phyloP scores from a whole-genome alignment of 1,284 basidiomycete species.

The Hemileccinum hortonii region DNA sequence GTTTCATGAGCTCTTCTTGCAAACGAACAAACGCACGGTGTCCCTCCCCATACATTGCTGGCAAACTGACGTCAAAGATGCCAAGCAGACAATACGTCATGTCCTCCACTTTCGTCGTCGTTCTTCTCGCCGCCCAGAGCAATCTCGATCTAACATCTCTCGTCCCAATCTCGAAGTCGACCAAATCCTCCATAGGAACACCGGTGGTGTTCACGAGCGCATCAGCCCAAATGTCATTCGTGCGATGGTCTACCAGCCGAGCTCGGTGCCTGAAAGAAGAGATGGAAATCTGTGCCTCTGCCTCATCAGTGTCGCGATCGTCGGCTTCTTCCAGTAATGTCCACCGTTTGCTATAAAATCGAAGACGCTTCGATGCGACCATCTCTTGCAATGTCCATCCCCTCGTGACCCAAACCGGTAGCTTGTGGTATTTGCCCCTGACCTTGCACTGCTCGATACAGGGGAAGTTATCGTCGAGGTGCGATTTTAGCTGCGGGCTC shows the following conservation, averaged over 20 bases:
- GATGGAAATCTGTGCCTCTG: slow-evolving; percentile 11
- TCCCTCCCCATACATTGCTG: slow-evolving; percentile 25
- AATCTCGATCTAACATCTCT: slow-evolving; percentile 19
- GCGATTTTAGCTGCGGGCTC: slow-evolving; percentile 6
- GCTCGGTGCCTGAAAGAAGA: slow-evolving; percentile 23
- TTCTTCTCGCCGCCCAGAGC: slow-evolving; percentile 21
- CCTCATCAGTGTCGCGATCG: slow-evolving; percentile 15
- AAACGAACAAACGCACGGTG: slow-evolving; percentile 26
- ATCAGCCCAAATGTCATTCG: slow-evolving; percentile 6
- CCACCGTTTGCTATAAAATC: slow-evolving; percentile 28
- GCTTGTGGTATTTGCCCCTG: slow-evolving; percentile 1
- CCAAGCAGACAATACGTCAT: slow-evolving; percentile 30
- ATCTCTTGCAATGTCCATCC: slow-evolving; percentile 32
- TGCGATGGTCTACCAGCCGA: slow-evolving; percentile 21
- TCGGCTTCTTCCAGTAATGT: slow-evolving; percentile 25
- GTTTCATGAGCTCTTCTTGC: slow-evolving; percentile 31
- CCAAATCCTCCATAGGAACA: slow-evolving; percentile 11
- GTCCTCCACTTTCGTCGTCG: slow-evolving; percentile 27
- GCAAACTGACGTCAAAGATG: slow-evolving; percentile 25
- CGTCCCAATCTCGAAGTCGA: slow-evolving; percentile 16
- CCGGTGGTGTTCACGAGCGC: slow-evolving; percentile 15
- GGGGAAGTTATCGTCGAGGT: slow-evolving; percentile 12
- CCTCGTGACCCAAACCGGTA: slow-evolving; percentile 23
- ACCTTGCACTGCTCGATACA: not conserved
- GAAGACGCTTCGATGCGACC: slow-evolving; percentile 25